Evolutionary conservation across 2,329 filamentous ascomycete species (phyloP).

Genomic region (Microthyrium microscopicum): DNA sequence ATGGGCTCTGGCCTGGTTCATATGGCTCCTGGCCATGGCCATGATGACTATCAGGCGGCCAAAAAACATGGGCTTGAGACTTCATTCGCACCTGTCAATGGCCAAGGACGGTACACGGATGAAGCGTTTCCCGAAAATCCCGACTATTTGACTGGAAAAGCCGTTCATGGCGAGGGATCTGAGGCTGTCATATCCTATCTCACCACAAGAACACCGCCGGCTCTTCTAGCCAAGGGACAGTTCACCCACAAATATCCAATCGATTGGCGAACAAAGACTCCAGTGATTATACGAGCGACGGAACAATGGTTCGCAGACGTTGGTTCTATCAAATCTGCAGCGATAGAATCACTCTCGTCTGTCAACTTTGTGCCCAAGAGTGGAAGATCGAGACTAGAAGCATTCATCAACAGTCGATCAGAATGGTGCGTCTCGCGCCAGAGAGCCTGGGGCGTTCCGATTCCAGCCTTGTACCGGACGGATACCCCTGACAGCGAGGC

Average conservation of each 20-base stretch:
- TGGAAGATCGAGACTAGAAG: conserved; percentile 59
- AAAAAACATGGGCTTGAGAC: conserved; percentile 46
- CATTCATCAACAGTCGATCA: conserved; percentile 71
- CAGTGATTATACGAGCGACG: conserved; percentile 79
- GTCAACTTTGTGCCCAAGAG: conserved; percentile 66
- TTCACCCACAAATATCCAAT: conserved; percentile 92
- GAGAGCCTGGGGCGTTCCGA: conserved; percentile 90
- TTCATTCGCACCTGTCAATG: conserved; percentile 69
- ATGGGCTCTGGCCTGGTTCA: conserved; percentile 96
- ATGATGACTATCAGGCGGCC: conserved; percentile 87
- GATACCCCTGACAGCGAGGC: conserved; percentile 46
- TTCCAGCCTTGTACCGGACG: conserved; percentile 68
- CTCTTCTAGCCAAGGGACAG: conserved; percentile 52
- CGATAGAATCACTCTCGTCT: conserved; percentile 49
- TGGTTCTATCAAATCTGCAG: conserved; percentile 58
- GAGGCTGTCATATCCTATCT: conserved; percentile 55
- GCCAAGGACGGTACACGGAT: conserved; percentile 62
- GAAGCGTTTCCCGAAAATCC: conserved; percentile 61
- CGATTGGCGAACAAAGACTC: conserved; percentile 90
- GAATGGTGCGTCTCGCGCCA: conserved; percentile 99
- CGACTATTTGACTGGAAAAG: conserved; percentile 46
- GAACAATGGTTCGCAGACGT: conserved; percentile 98
- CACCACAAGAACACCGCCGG: conserved; percentile 8
- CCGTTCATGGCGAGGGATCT: conserved; percentile 55
- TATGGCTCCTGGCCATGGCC: conserved; percentile 82